A percentile compares a stretch with the other conserved stretches of the same genome.
Conservation (phyloP, 2,329 filamentous ascomycete genomes). For the Dendrostoma leiphaemia region DNA sequence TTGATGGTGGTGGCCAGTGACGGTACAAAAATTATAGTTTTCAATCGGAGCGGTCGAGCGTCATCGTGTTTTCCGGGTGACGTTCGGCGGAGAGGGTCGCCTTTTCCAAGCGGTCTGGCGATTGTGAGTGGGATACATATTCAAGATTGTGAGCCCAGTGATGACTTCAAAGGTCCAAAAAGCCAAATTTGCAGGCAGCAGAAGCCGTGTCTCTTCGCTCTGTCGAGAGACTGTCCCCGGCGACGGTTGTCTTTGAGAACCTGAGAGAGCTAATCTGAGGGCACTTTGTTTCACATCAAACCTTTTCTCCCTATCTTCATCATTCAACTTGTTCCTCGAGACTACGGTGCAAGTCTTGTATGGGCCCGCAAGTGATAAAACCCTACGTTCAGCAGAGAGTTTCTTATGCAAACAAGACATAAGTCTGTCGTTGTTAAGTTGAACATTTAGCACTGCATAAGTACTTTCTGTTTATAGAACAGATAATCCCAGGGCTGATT, state of each 20-base stretch:
- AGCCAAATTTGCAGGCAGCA: conserved; percentile 42
- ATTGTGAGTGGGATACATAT: background rate
- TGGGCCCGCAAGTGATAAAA: no score
- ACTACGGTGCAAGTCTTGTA: no score
- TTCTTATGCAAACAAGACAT: no score
- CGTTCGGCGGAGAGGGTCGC: background rate
- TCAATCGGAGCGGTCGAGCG: conserved; percentile 35
- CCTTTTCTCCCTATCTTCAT: conserved; percentile 8
- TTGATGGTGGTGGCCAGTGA: conserved; percentile 23
- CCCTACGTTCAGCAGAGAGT: no score
- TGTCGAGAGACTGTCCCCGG: conserved; percentile 12
- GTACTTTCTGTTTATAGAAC: no score
- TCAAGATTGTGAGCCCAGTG: conserved; percentile 28
- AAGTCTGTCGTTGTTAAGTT: no score
- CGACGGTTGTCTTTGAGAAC: conserved; percentile 38
- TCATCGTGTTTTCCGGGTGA: background rate
- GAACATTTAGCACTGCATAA: no score
- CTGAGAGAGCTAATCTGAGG: conserved; percentile 42
- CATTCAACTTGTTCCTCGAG: background rate
- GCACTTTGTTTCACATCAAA: conserved; percentile 22
- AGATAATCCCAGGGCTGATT: no score
- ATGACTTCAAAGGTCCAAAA: conserved; percentile 36
- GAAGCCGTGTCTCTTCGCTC: conserved; percentile 20
- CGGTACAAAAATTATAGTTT: conserved; percentile 32
- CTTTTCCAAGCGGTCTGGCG: background rate